Evolutionary conservation across 2,329 filamentous ascomycete species (phyloP).

Genomic region (Stemphylium lycopersici): DNA sequence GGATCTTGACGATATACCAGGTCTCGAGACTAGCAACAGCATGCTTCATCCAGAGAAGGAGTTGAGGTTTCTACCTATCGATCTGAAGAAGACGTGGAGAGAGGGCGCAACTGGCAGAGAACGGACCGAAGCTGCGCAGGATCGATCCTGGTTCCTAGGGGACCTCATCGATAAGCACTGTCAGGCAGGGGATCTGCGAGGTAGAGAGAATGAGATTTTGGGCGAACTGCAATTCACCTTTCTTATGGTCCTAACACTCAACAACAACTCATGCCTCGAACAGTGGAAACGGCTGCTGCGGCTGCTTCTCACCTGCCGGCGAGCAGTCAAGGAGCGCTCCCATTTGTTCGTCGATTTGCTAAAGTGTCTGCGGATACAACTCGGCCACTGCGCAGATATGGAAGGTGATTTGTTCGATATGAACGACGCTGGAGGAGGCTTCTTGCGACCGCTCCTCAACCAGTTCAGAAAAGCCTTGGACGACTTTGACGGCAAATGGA

Average conservation of each 20-base stretch:
- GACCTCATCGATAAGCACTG: constrained; percentile 57
- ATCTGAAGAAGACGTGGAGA: constrained; percentile 68
- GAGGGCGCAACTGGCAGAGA: constrained; percentile 66
- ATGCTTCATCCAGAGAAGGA: constrained; percentile 45
- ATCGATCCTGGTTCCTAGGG: constrained; percentile 66
- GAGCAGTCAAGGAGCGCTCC: constrained; percentile 57
- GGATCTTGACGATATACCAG: constrained; percentile 66
- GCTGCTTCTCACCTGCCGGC: constrained; percentile 63
- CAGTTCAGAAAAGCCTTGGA: constrained; percentile 61
- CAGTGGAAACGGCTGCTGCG: constrained; percentile 68
- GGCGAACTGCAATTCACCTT: constrained; percentile 69
- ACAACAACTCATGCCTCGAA: constrained; percentile 70
- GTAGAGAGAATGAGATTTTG: constrained; percentile 48
- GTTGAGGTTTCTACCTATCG: constrained; percentile 63
- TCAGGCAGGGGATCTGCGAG: constrained; percentile 32
- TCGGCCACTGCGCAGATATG: constrained; percentile 63
- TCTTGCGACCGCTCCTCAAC: constrained; percentile 59
- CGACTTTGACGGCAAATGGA: constrained; percentile 51
- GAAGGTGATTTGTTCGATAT: constrained; percentile 68
- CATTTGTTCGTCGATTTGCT: constrained; percentile 61
- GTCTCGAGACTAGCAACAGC: constrained; percentile 51
- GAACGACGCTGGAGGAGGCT: constrained; percentile 57
- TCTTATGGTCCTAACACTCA: constrained; percentile 66
- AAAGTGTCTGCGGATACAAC: constrained; percentile 57
- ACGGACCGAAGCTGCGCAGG: constrained; percentile 66